Conservation (phyloP, 2,329 filamentous ascomycete species). For the Calonectria hawksworthii region DNA sequence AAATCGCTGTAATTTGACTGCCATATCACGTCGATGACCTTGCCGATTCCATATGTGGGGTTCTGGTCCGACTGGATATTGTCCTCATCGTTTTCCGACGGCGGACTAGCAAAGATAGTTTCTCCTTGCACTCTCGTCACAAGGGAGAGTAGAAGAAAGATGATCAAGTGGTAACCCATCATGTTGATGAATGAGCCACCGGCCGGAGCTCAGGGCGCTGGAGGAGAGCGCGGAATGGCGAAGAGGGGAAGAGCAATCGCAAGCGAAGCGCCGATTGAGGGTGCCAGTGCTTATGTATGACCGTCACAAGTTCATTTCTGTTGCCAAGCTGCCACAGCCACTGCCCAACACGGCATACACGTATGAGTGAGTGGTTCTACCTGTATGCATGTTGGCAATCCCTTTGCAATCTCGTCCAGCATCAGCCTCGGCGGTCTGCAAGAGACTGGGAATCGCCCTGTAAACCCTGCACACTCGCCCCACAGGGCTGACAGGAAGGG, state of each 20-base stretch:
- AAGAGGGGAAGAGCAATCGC: neutral
- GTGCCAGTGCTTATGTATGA: neutral
- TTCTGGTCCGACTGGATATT: neutral
- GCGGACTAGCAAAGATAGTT: neutral
- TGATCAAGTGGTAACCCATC: neutral
- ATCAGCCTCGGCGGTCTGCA: neutral
- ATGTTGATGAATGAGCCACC: neutral
- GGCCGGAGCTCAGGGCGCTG: no score
- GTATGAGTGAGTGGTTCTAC: neutral
- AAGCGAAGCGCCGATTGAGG: neutral
- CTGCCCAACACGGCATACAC: neutral
- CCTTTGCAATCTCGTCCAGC: neutral
- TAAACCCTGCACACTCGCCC: no score
- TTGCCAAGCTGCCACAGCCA: neutral
- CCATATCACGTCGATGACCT: neutral
- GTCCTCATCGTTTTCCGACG: neutral
- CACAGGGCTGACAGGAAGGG: neutral
- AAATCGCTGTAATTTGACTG: neutral
- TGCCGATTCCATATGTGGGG: neutral
- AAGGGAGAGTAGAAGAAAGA: neutral
- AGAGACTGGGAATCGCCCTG: neutral
- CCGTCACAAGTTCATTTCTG: neutral
- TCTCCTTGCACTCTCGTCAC: neutral
- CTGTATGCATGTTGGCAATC: neutral
- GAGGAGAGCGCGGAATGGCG: neutral